Conservation (phyloP, 2,329 filamentous ascomycete species). For the Cytospora piceae region DNA sequence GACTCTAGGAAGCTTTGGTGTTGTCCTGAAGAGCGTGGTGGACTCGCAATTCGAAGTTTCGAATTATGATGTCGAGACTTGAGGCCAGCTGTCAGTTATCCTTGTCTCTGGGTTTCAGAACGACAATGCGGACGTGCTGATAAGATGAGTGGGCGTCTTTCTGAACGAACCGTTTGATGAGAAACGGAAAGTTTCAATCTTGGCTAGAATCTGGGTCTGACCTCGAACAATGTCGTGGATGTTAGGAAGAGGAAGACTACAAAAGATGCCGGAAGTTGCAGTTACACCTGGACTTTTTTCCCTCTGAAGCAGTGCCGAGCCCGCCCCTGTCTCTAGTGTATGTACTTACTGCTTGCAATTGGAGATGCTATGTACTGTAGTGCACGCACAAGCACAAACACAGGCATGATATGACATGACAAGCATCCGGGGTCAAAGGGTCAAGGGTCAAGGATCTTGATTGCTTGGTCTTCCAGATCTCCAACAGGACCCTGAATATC, state of each 20-base stretch:
- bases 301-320: neutral
- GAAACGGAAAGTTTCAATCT: neutral
- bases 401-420: neutral
- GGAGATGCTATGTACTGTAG: neutral
- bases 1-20: constrained; percentile 1
- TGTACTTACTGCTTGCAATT: neutral
- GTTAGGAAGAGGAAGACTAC: neutral
- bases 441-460: neutral
- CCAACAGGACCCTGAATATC: too few species aligned
- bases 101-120: constrained; percentile 5
- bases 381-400: neutral
- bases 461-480: neutral
- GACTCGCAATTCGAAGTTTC: neutral
- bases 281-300: neutral
- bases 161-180: neutral
- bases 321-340: neutral
- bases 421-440: neutral
- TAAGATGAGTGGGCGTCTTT: neutral
- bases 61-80: constrained; percentile 4
- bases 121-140: neutral
- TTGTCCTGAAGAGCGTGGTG: neutral
- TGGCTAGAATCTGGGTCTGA: neutral
- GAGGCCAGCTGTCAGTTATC: constrained; percentile 23
- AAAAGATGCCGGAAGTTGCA: neutral
- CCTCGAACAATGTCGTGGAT: neutral